Base-by-base conservation (phyloP, 108 stramenopile species). In the Nitzschia sp. region DNA sequence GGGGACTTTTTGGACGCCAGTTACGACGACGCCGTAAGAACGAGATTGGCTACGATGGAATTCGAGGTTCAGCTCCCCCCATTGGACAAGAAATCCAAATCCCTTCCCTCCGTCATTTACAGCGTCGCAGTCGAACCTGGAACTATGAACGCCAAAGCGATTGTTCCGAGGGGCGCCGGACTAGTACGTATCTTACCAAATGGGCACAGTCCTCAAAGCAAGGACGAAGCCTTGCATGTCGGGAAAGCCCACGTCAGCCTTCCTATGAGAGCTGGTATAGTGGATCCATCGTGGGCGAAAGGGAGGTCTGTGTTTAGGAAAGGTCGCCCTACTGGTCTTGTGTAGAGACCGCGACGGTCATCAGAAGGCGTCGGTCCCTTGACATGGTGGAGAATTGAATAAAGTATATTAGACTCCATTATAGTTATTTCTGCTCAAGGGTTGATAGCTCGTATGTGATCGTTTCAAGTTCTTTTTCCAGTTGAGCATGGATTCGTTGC, bases 271-370 rank as follows among this genome's bases (percentile, higher is more conserved):
- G 65, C 84, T 27, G 92, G 88, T 34, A 69, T 93, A 54, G 86
- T 93, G n/a, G 92, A 93, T 73, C 85, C 86, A 17, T 62, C 68
- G 19, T 93, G 88, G 89, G 86, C 84, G 15, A 76, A 71, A 69
- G 92, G 92, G 46, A 70, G 82, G 35, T 68, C 66, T 38, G 34
- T 82, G 32, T 93, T 93, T 64, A 84, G 92, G 55, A 82, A 71
- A 64, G 92, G 92, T 18, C 70, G 92, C 42, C 58, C 74, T 9
- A 70, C 78, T 19, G 92, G 92, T 36, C 58, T 82, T 59, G 45
- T 88, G 42, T 88, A 79, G 53, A 36, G 58, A 47, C 51, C 38
- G 32, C 30, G 8, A n/a, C n/a, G n/a, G n/a, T n/a, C n/a, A n/a
- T n/a, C n/a, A n/a, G n/a, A n/a, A n/a, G n/a, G n/a, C n/a, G n/a